Evolutionary conservation across 2,329 filamentous ascomycete species (phyloP).

Genomic region (Metarhizium robertsii): DNA sequence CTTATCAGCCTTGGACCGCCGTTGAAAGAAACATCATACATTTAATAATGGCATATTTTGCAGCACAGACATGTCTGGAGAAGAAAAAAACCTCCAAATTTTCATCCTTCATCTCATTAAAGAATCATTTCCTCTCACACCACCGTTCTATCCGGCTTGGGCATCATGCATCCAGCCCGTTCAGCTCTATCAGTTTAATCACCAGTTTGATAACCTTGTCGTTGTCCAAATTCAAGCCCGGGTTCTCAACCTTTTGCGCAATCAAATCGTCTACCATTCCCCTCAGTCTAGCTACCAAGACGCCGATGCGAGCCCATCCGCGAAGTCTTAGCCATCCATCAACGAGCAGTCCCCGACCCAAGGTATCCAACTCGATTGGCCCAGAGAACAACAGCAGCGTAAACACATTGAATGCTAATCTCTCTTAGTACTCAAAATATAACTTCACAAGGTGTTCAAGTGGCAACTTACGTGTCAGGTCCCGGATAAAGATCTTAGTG

Average conservation of each 20-base stretch:
- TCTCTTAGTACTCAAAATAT: neutral
- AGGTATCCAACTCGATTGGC: conserved; percentile 73
- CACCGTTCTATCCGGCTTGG: neutral
- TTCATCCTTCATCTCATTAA: too few relatives aligned
- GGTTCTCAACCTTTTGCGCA: conserved; percentile 70
- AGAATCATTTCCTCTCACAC: neutral
- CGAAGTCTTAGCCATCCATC: conserved; percentile 82
- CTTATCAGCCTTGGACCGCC: neutral
- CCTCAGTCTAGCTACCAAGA: conserved; percentile 73
- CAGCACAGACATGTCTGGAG: too few relatives aligned
- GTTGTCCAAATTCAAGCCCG: conserved; percentile 46
- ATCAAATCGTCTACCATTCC: conserved; percentile 82
- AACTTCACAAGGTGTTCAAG: conserved; percentile 6
- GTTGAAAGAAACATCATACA: neutral
- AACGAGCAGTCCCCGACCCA: conserved; percentile 77
- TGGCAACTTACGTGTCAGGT: conserved; percentile 66
- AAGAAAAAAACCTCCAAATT: too few relatives aligned
- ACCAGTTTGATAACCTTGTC: conserved; percentile 69
- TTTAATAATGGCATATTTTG: too few relatives aligned
- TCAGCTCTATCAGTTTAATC: conserved; percentile 73
- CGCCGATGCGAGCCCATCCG: conserved; percentile 92
- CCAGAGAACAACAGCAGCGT: conserved; percentile 83
- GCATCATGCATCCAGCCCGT: conserved; percentile 64
- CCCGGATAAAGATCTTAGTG: conserved; percentile 82
- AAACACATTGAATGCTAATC: conserved; percentile 74